These are phyloP conservation scores for Allomyces arbusculus DNA, from an alignment of 192 early-diverging fungal genomes.

Conservation along the genomic window DNA sequence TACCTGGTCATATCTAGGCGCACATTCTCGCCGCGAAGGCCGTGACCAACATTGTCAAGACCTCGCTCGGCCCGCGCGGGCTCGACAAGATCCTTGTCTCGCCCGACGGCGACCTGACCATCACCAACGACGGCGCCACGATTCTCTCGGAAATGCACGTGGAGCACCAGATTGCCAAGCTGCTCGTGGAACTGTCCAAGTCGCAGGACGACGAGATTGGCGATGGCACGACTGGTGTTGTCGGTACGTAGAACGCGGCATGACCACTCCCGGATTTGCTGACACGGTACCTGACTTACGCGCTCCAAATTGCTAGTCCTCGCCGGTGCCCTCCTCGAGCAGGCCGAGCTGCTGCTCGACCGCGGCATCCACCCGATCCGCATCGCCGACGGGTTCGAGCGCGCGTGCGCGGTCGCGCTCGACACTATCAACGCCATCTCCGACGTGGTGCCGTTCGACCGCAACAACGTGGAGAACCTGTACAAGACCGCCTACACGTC, in stretches of 20 bases:
- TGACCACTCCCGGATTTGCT: neutral
- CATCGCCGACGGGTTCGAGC: conserved; percentile 95
- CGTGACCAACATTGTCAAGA: conserved; percentile 92
- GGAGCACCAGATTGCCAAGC: conserved; percentile 96
- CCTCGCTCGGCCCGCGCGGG: conserved; percentile 92
- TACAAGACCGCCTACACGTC: conserved; percentile 91
- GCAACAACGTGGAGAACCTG: conserved; percentile 62
- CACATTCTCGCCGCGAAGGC: conserved; percentile 96
- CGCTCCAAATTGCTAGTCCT: conserved; percentile 41
- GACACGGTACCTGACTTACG: neutral
- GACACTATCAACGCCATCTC: conserved; percentile 77
- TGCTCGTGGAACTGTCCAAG: conserved; percentile 91
- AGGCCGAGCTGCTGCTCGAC: conserved; percentile 84
- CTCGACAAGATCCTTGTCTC: conserved; percentile 99
- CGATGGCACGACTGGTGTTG: conserved; percentile 98
- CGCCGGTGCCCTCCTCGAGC: conserved; percentile 91
- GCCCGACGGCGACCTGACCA: conserved; percentile 96
- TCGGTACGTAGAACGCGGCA: conserved; percentile 32
- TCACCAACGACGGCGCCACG: conserved; percentile 98
- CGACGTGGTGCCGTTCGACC: conserved; percentile 68
- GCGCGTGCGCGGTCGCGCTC: conserved; percentile 86
- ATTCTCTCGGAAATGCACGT: conserved; percentile 96
- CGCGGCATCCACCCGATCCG: conserved; percentile 97
- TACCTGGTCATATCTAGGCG: no score
- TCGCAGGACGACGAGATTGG: conserved; percentile 99